These are phyloP conservation scores for Sporothrix schenckii DNA, from an alignment of 2,329 filamentous ascomycete species.

Conservation along the genomic window DNA sequence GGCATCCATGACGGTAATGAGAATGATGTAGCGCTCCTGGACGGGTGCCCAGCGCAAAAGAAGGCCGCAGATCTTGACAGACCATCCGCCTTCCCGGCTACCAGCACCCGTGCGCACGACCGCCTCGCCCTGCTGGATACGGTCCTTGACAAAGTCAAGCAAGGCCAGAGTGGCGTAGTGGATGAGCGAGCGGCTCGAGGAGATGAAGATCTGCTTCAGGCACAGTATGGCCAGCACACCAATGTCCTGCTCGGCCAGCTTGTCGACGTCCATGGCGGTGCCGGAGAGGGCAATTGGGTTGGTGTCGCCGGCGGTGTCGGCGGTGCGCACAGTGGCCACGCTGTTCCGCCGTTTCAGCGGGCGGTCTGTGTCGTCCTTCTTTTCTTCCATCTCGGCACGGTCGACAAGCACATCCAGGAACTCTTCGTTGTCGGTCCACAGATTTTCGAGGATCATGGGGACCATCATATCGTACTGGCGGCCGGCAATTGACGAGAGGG, in stretches of 20 bases:
- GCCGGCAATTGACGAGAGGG: constrained; percentile 72
- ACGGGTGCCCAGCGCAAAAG: constrained; percentile 88
- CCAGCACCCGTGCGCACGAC: constrained; percentile 53
- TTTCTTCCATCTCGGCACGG: constrained; percentile 69
- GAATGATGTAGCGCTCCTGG: constrained; percentile 88
- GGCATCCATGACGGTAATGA: constrained; percentile 78
- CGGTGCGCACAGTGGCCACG: constrained; percentile 74
- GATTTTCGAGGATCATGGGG: constrained; percentile 82
- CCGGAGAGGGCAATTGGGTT: constrained; percentile 75
- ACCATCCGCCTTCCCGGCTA: constrained; percentile 66
- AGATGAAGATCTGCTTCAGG: constrained; percentile 80
- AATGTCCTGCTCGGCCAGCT: constrained; percentile 84
- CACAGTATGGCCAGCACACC: constrained; percentile 82
- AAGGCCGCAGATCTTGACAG: constrained; percentile 77
- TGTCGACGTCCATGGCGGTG: constrained; percentile 84
- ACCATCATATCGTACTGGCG: constrained; percentile 78
- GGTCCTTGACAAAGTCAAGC: constrained; percentile 71
- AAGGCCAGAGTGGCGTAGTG: constrained; percentile 73
- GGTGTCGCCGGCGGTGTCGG: constrained; percentile 64
- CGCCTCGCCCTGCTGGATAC: constrained; percentile 55
- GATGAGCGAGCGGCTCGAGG: constrained; percentile 80
- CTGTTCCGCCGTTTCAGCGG: constrained; percentile 71
- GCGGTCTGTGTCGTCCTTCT: constrained; percentile 68
- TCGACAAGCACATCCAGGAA: constrained; percentile 69
- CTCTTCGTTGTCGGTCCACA: constrained; percentile 74